Conservation (phyloP, 441 rosid species). For the Flueggea neowawraea region DNA sequence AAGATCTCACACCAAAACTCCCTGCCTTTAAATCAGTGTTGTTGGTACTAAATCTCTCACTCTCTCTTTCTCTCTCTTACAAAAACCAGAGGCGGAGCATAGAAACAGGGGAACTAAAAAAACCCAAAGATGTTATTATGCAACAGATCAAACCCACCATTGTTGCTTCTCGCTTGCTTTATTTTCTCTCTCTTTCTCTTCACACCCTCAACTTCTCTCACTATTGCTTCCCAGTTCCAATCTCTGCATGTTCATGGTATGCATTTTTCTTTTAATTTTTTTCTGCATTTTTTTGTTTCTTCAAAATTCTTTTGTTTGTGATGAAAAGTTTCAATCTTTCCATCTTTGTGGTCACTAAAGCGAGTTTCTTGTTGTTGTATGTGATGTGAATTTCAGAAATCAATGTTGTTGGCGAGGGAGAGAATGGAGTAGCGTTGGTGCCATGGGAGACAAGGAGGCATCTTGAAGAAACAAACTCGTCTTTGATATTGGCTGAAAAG, state of each 20-base stretch:
- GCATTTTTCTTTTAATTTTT: not conserved
- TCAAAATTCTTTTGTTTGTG: not conserved
- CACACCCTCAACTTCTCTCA: constrained; percentile 17
- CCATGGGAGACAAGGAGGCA: constrained; percentile 44
- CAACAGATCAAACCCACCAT: constrained; percentile 30
- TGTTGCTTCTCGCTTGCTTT: constrained; percentile 17
- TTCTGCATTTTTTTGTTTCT: not conserved
- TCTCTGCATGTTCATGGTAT: constrained; percentile 23
- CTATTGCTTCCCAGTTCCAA: not conserved
- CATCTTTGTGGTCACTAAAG: not conserved
- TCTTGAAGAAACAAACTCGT: constrained; percentile 37
- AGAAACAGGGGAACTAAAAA: not conserved
- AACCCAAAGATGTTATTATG: too few species aligned
- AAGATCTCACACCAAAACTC: too few species aligned
- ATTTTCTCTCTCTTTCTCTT: constrained; percentile 21
- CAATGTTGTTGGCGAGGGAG: constrained; percentile 16
- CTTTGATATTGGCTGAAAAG: constrained; percentile 65
- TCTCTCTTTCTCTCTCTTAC: too few species aligned
- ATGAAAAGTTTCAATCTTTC: not conserved
- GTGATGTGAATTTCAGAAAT: too few species aligned
- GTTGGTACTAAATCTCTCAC: too few species aligned
- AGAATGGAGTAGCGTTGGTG: constrained; percentile 15
- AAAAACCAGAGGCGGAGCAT: not conserved
- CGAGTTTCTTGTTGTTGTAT: not conserved
- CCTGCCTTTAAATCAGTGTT: too few species aligned